These are phyloP conservation scores for Cyanidioschyzon merolae DNA, from an alignment of 23 red algal genomes.

Conservation along the genomic window DNA sequence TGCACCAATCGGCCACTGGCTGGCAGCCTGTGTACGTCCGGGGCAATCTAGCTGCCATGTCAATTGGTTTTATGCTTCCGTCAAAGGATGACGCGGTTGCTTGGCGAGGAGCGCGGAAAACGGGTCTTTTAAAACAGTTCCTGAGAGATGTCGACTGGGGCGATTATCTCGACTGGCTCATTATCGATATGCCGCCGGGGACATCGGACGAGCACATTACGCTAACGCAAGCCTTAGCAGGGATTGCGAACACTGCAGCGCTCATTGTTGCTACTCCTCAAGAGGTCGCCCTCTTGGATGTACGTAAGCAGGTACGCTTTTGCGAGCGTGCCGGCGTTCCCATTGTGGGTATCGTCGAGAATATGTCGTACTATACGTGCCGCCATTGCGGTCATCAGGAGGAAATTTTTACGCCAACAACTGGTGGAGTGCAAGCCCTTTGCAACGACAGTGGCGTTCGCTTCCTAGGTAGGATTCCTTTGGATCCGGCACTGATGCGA, in stretches of 20 bases:
- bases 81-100: slow-evolving; percentile 72
- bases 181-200: slow-evolving; percentile 87
- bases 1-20: slow-evolving; percentile 57
- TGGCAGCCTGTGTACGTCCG: slow-evolving; percentile 81
- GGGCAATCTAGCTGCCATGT: slow-evolving; percentile 87
- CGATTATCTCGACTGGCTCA: slow-evolving; percentile 68
- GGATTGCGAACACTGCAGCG: slow-evolving; percentile 4
- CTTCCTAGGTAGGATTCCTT: slow-evolving; percentile 67
- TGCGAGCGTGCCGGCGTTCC: slow-evolving; percentile 48
- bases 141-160: slow-evolving; percentile 88
- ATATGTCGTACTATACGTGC: slow-evolving; percentile 91
- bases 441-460: slow-evolving; percentile 40
- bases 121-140: slow-evolving; percentile 90
- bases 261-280: slow-evolving; percentile 89
- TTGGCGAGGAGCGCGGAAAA: slow-evolving; percentile 87
- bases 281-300: slow-evolving; percentile 83
- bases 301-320: slow-evolving; percentile 85
- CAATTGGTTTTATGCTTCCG: slow-evolving; percentile 85
- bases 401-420: slow-evolving; percentile 70
- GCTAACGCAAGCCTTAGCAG: slow-evolving; percentile 54
- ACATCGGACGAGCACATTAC: slow-evolving; percentile 98
- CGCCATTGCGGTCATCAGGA: slow-evolving; percentile 50
- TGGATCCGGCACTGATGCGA: slow-evolving; percentile 56
- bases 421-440: slow-evolving; percentile 66
- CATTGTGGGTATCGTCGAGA: slow-evolving; percentile 88